Base-by-base conservation (phyloP, 805 yeast species). In the Kockiozyma suomiensis region DNA sequence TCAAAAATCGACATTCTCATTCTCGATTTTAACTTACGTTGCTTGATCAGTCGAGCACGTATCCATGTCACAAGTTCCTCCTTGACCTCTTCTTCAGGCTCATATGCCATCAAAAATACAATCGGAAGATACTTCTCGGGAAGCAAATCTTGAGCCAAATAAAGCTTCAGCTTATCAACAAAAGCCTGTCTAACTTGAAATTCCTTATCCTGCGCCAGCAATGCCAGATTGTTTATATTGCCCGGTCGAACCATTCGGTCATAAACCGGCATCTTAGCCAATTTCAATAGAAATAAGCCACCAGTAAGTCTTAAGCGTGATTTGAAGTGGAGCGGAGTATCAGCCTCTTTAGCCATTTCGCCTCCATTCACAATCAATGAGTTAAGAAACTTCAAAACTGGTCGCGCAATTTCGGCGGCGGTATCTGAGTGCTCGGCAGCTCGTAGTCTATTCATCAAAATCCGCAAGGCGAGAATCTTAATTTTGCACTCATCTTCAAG, bases 361-460 rank as follows among this genome's bases (percentile, higher is more conserved):
- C 97, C 97, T 47, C 88, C 87, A 70, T 86, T 86, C 1, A 85
- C 82, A 50, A 90, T 82, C 35, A 88, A 75, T 1, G 90, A 82
- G 35, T 82, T 77, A 32, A 90, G 76, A 28, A 90, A 73, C 67
- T 86, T 88, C 62, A 90, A 73, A 0, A 88, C 84, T 15, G 90
- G 89, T 56, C 79, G 82, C 0, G 87, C 83, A 43, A 80, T 73
- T 13, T 78, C 76, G 2, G 67, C 73, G 1, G 79, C 73, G 1
- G 79, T 70, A 3, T 77, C 79, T 1, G 72, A 69, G 0, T 74
- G 74, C 1, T 67, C 70, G 0, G 72, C 73, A 2, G 70, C 66
- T 51, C 78, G 78, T 28, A 89, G 69, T 72, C 88, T 80, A 68
- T 86, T 86, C 1, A 84, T 81, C 47, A 89, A 79, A 0, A 86